These are phyloP conservation scores for Albatrellus ellisii DNA, from an alignment of 768 basidiomycete genomes.

Conservation along the genomic window DNA sequence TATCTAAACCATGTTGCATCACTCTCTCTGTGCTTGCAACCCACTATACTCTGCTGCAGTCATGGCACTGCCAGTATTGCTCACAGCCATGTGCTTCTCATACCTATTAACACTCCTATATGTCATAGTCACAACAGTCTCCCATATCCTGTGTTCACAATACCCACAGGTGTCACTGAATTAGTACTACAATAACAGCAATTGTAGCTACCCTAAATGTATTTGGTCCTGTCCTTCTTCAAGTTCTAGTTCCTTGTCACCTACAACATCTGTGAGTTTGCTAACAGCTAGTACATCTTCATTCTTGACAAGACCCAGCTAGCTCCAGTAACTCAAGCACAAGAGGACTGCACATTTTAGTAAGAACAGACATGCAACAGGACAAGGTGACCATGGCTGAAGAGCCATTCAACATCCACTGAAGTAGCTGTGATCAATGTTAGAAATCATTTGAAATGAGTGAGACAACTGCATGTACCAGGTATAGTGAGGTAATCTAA, in stretches of 20 bases:
- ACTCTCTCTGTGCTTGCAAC: too few relatives aligned
- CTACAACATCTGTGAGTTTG: background rate
- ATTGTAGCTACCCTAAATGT: too few relatives aligned
- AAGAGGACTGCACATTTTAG: conserved; percentile 13
- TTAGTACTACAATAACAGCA: too few relatives aligned
- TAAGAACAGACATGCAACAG: conserved; percentile 5
- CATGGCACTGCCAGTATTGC: too few relatives aligned
- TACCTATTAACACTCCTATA: too few relatives aligned
- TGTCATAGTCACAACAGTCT: too few relatives aligned
- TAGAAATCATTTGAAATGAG: conserved; percentile 5
- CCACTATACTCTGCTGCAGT: too few relatives aligned
- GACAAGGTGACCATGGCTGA: conserved; percentile 9
- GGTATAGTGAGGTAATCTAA: conserved; percentile 16
- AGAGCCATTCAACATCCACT: conserved; percentile 5
- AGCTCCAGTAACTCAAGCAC: conserved; percentile 24
- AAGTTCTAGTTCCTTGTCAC: background rate
- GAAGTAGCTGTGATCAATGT: conserved; percentile 10
- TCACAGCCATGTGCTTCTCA: too few relatives aligned
- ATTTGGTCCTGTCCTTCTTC: too few relatives aligned
- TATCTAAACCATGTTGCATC: too few relatives aligned
- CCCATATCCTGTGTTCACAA: too few relatives aligned
- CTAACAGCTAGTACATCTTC: background rate
- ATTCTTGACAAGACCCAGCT: conserved; percentile 17
- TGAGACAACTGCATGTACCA: conserved; percentile 11
- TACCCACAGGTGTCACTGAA: too few relatives aligned